Evolutionary conservation across 106 monocot species (phyloP).

Genomic region (Platanthera zijinensis): DNA sequence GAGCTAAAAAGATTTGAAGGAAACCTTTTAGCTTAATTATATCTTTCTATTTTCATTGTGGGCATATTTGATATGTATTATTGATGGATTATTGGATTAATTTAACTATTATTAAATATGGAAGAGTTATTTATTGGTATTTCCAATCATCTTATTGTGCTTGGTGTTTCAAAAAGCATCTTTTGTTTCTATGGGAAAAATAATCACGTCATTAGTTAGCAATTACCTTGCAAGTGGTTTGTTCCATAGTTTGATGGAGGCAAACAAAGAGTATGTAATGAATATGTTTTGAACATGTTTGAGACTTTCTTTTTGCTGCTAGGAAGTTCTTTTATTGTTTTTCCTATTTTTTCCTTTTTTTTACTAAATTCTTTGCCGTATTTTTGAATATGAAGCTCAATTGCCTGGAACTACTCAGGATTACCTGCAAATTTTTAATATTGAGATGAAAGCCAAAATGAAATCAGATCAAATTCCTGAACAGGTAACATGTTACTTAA

Average conservation of each 20-base stretch:
- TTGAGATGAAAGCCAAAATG: conserved; percentile 79
- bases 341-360: background rate
- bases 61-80: background rate
- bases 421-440: conserved; percentile 94
- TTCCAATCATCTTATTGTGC: background rate
- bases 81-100: background rate
- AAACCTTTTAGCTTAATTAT: background rate
- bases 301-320: background rate
- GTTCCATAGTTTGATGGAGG: too few relatives aligned
- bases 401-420: conserved; percentile 87
- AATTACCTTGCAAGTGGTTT: too few relatives aligned
- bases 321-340: background rate
- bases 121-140: background rate
- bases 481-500: conserved; percentile 40
- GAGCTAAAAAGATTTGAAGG: background rate
- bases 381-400: conserved; percentile 54
- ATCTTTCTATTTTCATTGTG: background rate
- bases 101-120: background rate
- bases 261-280: too few relatives aligned
- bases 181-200: too few relatives aligned
- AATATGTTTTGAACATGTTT: too few relatives aligned
- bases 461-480: conserved; percentile 98
- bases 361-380: background rate
- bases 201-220: too few relatives aligned
- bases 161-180: too few relatives aligned